Evolutionary conservation across 352 stramenopile genomes (phyloP).

Genomic region (Globisporangium abappressorium): DNA sequence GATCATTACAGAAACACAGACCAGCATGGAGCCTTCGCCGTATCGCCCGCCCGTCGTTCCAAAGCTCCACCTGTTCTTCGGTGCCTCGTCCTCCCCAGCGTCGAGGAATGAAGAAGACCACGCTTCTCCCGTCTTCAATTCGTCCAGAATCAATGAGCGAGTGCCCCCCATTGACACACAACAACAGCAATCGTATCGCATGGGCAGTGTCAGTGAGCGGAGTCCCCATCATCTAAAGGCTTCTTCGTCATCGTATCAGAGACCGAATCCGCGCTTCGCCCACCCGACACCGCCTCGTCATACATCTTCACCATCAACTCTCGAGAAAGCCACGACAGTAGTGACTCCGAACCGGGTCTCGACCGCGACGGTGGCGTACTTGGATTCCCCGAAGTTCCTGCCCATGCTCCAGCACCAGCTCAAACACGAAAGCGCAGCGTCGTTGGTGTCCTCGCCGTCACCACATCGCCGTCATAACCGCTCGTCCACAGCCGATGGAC

Average conservation of each 20-base stretch:
- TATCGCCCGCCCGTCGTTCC: constrained; percentile 9
- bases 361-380: constrained; percentile 26
- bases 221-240: background rate
- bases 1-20: background rate
- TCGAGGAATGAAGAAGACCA: background rate
- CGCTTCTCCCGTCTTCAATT: background rate
- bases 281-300: constrained; percentile 6
- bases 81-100: background rate
- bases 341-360: constrained; percentile 30
- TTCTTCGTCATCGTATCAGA: constrained; percentile 2
- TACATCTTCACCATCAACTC: background rate
- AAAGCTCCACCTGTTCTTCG: constrained; percentile 19
- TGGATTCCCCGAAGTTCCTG: constrained; percentile 34
- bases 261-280: constrained; percentile 6
- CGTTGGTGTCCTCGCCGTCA: background rate
- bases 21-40: constrained; percentile 16
- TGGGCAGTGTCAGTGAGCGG: background rate
- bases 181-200: constrained; percentile 3
- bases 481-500: constrained; percentile 6
- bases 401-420: constrained; percentile 34
- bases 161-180: background rate
- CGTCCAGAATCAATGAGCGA: background rate
- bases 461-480: background rate
- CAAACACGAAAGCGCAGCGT: background rate
- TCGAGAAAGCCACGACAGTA: background rate